phyloP scores from a whole-genome alignment of 1,284 basidiomycete genomes.

The Ustanciosporium gigantosporum region DNA sequence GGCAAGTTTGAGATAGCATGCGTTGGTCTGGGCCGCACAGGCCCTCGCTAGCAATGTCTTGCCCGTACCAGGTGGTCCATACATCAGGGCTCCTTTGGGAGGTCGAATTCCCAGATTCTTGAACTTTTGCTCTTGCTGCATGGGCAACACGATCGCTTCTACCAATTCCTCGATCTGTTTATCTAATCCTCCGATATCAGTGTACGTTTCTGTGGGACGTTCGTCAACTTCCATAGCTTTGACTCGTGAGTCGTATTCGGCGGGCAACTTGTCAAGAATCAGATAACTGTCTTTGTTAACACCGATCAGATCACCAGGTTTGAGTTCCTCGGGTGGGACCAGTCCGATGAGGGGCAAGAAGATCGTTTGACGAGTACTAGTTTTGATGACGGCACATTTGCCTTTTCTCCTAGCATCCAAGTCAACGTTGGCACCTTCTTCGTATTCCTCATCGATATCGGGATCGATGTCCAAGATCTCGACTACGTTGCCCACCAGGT shows the following conservation, averaged over 20 bases:
- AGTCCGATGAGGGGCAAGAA: slow-evolving; percentile 97
- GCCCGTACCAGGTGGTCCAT: slow-evolving; percentile 83
- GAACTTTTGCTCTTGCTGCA: slow-evolving; percentile 81
- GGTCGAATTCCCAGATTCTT: slow-evolving; percentile 79
- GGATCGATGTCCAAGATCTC: slow-evolving; percentile 88
- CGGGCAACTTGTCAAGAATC: slow-evolving; percentile 82
- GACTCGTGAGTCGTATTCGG: slow-evolving; percentile 77
- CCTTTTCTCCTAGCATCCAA: slow-evolving; percentile 90
- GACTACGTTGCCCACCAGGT: slow-evolving; percentile 90
- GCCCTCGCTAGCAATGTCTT: slow-evolving; percentile 95
- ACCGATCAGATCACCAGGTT: slow-evolving; percentile 90
- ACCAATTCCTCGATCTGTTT: slow-evolving; percentile 82
- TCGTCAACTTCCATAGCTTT: slow-evolving; percentile 93
- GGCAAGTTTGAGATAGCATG: slow-evolving; percentile 78
- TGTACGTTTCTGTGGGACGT: slow-evolving; percentile 76
- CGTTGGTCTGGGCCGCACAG: slow-evolving; percentile 79
- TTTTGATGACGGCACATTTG: slow-evolving; percentile 98
- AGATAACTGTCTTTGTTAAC: slow-evolving; percentile 99
- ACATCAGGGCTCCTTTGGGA: slow-evolving; percentile 79
- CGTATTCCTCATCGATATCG: slow-evolving; percentile 79
- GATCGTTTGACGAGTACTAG: slow-evolving; percentile 90
- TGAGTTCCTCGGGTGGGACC: slow-evolving; percentile 85
- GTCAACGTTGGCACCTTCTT: slow-evolving; percentile 82
- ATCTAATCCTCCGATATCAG: slow-evolving; percentile 77
- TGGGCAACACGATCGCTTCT: slow-evolving; percentile 77